A percentile compares a stretch with the other conserved stretches of the same genome.
Evolutionary conservation across 305 asterid genomes (phyloP).

Genomic region (Rubia peregrina): DNA sequence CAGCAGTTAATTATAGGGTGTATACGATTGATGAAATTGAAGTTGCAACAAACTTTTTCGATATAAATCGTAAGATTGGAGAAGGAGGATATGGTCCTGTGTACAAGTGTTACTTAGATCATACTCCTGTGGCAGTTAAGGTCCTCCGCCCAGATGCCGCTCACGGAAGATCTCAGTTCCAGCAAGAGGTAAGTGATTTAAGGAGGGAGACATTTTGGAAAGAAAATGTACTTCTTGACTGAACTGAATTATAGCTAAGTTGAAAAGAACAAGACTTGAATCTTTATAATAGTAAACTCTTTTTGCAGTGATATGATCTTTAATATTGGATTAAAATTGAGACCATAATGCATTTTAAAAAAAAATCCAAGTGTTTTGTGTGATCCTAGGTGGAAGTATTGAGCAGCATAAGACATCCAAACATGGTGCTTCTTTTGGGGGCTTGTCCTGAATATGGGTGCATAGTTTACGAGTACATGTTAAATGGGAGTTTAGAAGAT

Average conservation of each 20-base stretch:
- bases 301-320: no score
- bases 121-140: slow-evolving; percentile 46
- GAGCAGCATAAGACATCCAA: slow-evolving; percentile 44
- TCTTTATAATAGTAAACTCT: no score
- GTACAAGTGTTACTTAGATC: slow-evolving; percentile 37
- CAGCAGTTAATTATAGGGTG: slow-evolving; percentile 34
- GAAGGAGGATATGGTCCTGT: slow-evolving; percentile 56
- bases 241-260: no score
- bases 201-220: no score
- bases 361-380: no score
- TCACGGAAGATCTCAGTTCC: slow-evolving; percentile 46
- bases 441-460: slow-evolving; percentile 53
- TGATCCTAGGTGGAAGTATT: slow-evolving; percentile 36
- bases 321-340: neutral
- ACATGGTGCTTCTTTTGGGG: slow-evolving; percentile 48
- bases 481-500: slow-evolving; percentile 46
- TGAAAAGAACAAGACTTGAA: no score
- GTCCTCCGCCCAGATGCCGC: slow-evolving; percentile 50
- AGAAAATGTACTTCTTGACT: no score
- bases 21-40: slow-evolving; percentile 45
- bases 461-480: slow-evolving; percentile 41
- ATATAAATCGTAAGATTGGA: slow-evolving; percentile 34
- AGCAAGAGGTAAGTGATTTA: slow-evolving; percentile 34
- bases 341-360: neutral
- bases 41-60: slow-evolving; percentile 34